Evolutionary conservation across 2,329 filamentous ascomycete genomes (phyloP).

Genomic region (Microdochium nivale): DNA sequence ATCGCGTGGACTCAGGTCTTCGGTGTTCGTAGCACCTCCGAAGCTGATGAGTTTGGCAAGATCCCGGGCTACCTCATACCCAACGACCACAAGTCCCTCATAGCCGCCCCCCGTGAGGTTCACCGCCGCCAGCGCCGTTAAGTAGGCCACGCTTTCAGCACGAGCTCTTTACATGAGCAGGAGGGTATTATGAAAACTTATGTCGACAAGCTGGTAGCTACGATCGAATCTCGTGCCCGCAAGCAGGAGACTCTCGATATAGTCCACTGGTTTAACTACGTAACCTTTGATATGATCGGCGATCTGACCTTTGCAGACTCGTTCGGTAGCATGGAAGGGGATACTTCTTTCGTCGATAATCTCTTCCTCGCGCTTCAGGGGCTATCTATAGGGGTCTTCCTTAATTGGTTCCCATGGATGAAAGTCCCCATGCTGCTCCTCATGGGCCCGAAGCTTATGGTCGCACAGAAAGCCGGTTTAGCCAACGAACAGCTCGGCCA

Average conservation of each 20-base stretch:
- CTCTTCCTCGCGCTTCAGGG: constrained; percentile 38
- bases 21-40: background rate
- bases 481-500: constrained; percentile 24
- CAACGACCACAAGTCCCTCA: constrained; percentile 6
- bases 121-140: constrained; percentile 12
- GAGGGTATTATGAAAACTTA: constrained; percentile 20
- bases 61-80: background rate
- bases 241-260: constrained; percentile 27
- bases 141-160: constrained; percentile 21
- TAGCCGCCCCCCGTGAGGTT: constrained; percentile 12
- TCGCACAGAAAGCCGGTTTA: no score
- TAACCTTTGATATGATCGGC: constrained; percentile 4
- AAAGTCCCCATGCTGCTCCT: background rate
- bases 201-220: constrained; percentile 15
- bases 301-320: constrained; percentile 2
- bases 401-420: background rate
- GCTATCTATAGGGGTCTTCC: background rate
- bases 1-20: constrained; percentile 24
- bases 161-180: constrained; percentile 22
- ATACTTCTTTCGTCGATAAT: constrained; percentile 57
- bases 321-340: constrained; percentile 1
- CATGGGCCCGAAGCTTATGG: background rate
- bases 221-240: constrained; percentile 22
- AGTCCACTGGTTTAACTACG: constrained; percentile 5
- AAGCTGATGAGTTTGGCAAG: constrained; percentile 9